Evolutionary conservation across 2,329 filamentous ascomycete species (phyloP).

Genomic region (Amphichorda felina): DNA sequence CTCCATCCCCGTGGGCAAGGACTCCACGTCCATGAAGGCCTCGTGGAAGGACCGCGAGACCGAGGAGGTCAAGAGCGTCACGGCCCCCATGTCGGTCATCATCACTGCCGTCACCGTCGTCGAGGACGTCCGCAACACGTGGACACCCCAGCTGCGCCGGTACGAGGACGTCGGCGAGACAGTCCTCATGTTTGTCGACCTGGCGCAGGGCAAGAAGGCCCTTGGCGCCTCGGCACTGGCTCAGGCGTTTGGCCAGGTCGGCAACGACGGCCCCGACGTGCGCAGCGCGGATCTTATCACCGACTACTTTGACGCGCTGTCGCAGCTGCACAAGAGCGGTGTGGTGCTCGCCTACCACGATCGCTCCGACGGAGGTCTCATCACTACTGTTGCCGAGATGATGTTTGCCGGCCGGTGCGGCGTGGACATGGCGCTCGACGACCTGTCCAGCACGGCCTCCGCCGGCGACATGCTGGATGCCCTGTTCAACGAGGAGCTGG

Average conservation of each 20-base stretch:
- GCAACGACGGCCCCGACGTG: slow-evolving; percentile 76
- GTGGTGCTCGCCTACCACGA: slow-evolving; percentile 89
- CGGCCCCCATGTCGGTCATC: slow-evolving; percentile 80
- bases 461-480: slow-evolving; percentile 57
- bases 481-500: slow-evolving; percentile 93
- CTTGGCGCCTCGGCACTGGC: slow-evolving; percentile 86
- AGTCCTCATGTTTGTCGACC: slow-evolving; percentile 80
- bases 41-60: slow-evolving; percentile 69
- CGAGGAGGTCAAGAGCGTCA: slow-evolving; percentile 69
- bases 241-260: slow-evolving; percentile 78
- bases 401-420: slow-evolving; percentile 94
- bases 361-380: slow-evolving; percentile 80
- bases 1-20: slow-evolving; percentile 92
- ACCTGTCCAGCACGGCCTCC: slow-evolving; percentile 49
- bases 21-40: slow-evolving; percentile 98
- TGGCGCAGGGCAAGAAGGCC: slow-evolving; percentile 68
- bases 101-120: slow-evolving; percentile 87
- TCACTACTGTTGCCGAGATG: slow-evolving; percentile 91
- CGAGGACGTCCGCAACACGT: slow-evolving; percentile 71
- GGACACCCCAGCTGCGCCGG: slow-evolving; percentile 81
- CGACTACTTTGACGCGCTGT: slow-evolving; percentile 84
- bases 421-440: slow-evolving; percentile 73
- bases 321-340: slow-evolving; percentile 45
- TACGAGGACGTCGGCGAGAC: slow-evolving; percentile 83
- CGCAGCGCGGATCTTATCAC: slow-evolving; percentile 69